These are phyloP conservation scores for Pelargonium fulgidum DNA, from an alignment of 441 rosid species.

Conservation along the genomic window DNA sequence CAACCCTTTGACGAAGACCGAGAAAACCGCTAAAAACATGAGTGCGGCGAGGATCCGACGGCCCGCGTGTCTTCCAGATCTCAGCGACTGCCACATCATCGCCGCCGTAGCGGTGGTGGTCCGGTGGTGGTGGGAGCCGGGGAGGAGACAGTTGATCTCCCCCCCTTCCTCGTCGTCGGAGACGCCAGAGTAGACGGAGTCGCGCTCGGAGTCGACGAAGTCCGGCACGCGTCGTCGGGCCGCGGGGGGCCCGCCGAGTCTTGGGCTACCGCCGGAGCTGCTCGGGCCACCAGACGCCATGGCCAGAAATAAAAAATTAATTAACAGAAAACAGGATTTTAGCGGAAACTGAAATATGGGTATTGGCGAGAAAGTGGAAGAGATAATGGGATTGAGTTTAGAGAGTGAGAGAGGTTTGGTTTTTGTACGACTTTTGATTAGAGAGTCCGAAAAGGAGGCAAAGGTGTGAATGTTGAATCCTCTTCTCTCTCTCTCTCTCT, in stretches of 20 bases:
- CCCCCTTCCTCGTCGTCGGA: not conserved
- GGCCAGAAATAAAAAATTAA: not conserved
- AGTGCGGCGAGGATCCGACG: not conserved
- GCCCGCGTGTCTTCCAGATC: not conserved
- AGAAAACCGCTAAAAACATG: not conserved
- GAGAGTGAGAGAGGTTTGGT: not conserved
- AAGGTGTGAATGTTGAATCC: not conserved
- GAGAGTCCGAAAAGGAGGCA: not conserved
- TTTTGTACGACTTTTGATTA: not conserved
- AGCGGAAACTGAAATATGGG: not conserved
- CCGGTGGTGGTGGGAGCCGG: not conserved
- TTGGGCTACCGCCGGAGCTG: not conserved
- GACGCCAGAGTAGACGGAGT: not conserved
- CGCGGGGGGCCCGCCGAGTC: conserved; percentile 1
- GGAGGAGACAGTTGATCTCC: not conserved
- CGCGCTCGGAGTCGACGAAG: not conserved
- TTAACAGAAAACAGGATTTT: not conserved
- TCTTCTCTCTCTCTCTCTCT: too few relatives aligned
- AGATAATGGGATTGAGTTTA: not conserved
- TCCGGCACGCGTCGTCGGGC: not conserved
- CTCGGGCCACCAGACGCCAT: conserved; percentile 1
- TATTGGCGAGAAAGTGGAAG: not conserved
- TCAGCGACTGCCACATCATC: not conserved
- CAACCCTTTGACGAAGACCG: not conserved
- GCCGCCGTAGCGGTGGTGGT: not conserved